These are phyloP conservation scores for Fusarium azukiicola DNA, from an alignment of 2,329 filamentous ascomycete species.

Conservation along the genomic window DNA sequence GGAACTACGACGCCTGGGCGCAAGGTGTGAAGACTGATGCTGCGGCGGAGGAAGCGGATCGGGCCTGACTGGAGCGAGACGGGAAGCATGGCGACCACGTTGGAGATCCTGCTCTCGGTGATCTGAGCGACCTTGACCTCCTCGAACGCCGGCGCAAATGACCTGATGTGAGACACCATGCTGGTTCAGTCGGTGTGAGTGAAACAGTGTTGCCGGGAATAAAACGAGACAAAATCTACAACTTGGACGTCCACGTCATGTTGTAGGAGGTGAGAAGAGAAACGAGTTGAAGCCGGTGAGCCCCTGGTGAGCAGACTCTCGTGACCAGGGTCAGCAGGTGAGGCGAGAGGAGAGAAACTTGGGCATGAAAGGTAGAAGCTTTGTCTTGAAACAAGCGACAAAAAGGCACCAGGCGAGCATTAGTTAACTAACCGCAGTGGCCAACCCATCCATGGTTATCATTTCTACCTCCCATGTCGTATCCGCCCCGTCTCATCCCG, in stretches of 20 bases:
- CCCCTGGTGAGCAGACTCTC: conserved; percentile 5
- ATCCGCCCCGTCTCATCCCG: conserved; percentile 22
- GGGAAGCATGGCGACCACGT: conserved; percentile 76
- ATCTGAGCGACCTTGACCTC: conserved; percentile 58
- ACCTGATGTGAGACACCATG: conserved; percentile 45
- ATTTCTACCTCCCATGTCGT: conserved; percentile 34
- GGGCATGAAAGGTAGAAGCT: not conserved
- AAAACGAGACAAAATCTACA: conserved; percentile 9
- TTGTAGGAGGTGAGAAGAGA: conserved; percentile 16
- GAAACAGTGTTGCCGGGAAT: conserved; percentile 1
- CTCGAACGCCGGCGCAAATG: conserved; percentile 50
- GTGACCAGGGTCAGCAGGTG: conserved; percentile 5
- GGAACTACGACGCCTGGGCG: conserved; percentile 39
- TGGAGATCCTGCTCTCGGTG: conserved; percentile 65
- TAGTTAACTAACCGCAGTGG: not conserved
- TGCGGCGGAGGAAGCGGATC: conserved; percentile 71
- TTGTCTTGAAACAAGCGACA: conserved; percentile 28
- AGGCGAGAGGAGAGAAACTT: conserved; percentile 7
- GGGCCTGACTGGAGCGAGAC: conserved; percentile 72
- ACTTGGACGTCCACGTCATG: conserved; percentile 36
- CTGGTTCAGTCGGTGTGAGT: conserved; percentile 8
- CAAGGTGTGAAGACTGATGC: conserved; percentile 59
- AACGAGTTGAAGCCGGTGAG: conserved; percentile 5
- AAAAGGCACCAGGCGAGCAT: conserved; percentile 38
- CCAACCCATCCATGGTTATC: conserved; percentile 24